Base-by-base conservation (phyloP, 179 eudicot genomes). In the Spergularia azorica region DNA sequence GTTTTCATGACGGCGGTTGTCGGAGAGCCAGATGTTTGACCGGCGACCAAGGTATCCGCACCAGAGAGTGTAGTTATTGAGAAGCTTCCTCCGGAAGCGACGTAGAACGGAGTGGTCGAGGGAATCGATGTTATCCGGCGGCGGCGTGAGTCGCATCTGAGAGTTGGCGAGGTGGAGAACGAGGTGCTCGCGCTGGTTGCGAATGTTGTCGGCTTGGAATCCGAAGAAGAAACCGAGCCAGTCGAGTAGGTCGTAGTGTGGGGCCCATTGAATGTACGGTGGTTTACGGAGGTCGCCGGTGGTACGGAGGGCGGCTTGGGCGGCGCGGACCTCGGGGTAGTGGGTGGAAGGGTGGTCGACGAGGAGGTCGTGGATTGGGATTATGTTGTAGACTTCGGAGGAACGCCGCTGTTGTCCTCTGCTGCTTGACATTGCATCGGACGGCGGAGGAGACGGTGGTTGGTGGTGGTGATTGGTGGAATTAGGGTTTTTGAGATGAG, bases 331-430 rank as follows among this genome's bases (percentile, higher is more conserved):
- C 71, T 94, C 96, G 0, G 98, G 98, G 82, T 82, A 92, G 13
- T 95, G 90, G 80, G 91, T 89, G 5, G 97, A 92, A 0, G 98
- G 98, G 84, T 94, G 98, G 88, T 94, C 97, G 10, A 92, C 88
- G 39, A 90, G 82, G 70, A 94, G 90, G 80, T 94, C 89, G 84
- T 94, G 95, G 83, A 94, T 79, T 20, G 98, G 98, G 79, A 94
- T 94, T 39, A 94, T 90, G 88, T 94, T 94, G 88, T 88, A 94
- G 52, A 86, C 65, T 15, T 72, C 50, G 10, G 50, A 46, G 50
- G 50, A 46, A 36, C 41, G 3, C 39, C 65, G 39, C 65, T 36
- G 65, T 20, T 36, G 39, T 36, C 26, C 65, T 11, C 41, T 14
- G 65, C 41, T 14, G 65, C 26, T 32, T 12, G 39, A 62, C 32